Conservation (phyloP, 805 yeast genomes). For the Candida loeiensis region DNA sequence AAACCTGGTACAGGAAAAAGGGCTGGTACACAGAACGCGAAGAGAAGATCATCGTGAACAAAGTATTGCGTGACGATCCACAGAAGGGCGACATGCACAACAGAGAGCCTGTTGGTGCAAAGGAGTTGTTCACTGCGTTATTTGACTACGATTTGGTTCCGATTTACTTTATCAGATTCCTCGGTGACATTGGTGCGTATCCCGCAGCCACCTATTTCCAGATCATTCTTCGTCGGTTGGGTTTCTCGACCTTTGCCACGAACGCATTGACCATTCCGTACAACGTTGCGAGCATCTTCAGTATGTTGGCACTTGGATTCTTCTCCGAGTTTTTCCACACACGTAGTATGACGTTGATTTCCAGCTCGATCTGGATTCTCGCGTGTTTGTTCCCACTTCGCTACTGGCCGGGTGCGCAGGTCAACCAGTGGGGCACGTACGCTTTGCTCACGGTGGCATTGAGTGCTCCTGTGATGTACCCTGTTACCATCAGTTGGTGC, state of each 20-base stretch:
- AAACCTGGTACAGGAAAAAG: conserved; percentile 18
- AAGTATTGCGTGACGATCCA: conserved; percentile 29
- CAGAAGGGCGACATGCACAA: conserved; percentile 31
- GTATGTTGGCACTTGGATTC: conserved; percentile 22
- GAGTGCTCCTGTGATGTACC: conserved; percentile 49
- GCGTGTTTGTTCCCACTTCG: conserved; percentile 25
- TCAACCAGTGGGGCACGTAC: conserved; percentile 42
- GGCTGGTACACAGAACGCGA: conserved; percentile 29
- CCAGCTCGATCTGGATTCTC: conserved; percentile 17
- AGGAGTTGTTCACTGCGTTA: conserved; percentile 18
- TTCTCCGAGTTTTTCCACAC: conserved; percentile 23
- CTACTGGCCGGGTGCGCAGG: conserved; percentile 43
- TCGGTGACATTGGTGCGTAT: conserved; percentile 19
- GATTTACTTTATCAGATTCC: conserved; percentile 21
- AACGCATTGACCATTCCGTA: conserved; percentile 54
- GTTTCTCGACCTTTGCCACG: conserved; percentile 51
- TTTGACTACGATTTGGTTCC: conserved; percentile 29
- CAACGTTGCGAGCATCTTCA: conserved; percentile 23
- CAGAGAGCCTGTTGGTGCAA: conserved; percentile 22
- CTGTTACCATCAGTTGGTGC: conserved; percentile 57
- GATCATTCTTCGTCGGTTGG: conserved; percentile 28
- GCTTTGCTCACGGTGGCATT: conserved; percentile 35
- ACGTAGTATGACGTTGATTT: conserved; percentile 14
- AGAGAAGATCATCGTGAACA: conserved; percentile 26
- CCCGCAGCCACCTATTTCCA: conserved; percentile 15